These are phyloP conservation scores for Adansonia madagascariensis DNA, from an alignment of 441 rosid species.

Conservation along the genomic window DNA sequence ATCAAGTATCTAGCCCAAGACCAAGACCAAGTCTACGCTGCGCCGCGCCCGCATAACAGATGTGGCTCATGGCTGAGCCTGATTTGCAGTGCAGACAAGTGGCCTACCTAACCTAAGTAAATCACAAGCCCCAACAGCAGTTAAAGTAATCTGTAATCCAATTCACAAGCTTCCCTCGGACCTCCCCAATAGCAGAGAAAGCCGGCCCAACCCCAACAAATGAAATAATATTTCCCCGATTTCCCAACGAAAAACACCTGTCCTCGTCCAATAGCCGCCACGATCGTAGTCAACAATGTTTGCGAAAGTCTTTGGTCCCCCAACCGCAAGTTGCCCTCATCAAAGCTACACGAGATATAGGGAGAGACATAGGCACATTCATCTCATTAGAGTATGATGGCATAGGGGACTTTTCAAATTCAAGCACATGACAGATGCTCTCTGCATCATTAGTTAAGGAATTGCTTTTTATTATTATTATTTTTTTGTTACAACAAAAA, in stretches of 20 bases:
- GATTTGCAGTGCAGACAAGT: background rate
- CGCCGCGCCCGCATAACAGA: background rate
- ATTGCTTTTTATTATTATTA: background rate
- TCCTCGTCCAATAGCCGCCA: background rate
- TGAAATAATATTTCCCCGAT: background rate
- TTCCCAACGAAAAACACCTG: background rate
- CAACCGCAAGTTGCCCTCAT: background rate
- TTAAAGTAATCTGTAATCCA: background rate
- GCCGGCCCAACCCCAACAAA: background rate
- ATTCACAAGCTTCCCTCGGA: background rate
- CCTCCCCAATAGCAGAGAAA: background rate
- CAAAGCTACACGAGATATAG: background rate
- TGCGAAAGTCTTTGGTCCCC: background rate
- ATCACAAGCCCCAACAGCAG: background rate
- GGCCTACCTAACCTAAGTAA: background rate
- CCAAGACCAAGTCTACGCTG: background rate
- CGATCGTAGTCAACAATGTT: background rate
- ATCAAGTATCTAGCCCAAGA: too few species aligned
- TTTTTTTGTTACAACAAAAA: background rate
- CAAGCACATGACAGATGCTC: background rate
- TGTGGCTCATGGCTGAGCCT: too few species aligned
- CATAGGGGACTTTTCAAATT: background rate
- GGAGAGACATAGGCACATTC: background rate
- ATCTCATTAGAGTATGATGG: background rate
- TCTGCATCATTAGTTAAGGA: background rate